Evolutionary conservation across 2,329 filamentous ascomycete genomes (phyloP).

Genomic region (Thielaviopsis populi): DNA sequence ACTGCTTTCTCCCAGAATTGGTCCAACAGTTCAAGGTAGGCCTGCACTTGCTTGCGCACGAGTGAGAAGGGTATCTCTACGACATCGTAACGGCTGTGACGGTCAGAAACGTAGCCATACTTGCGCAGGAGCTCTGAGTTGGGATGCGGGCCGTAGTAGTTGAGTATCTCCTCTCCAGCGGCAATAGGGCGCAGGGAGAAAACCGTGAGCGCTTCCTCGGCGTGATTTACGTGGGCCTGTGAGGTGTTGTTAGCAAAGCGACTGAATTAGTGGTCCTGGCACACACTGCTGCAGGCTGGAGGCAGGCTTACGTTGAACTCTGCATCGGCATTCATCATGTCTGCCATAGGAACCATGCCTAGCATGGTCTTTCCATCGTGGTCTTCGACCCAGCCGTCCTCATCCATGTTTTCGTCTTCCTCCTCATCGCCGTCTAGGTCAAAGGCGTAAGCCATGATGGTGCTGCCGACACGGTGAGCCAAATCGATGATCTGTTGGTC

Average conservation of each 20-base stretch:
- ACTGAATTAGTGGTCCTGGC: not conserved
- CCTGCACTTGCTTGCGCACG: conserved; percentile 34
- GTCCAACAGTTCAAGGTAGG: conserved; percentile 26
- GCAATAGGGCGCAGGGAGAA: conserved; percentile 53
- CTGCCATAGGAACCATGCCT: conserved; percentile 82
- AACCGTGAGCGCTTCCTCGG: conserved; percentile 47
- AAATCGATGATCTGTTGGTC: conserved; percentile 35
- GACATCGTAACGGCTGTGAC: conserved; percentile 66
- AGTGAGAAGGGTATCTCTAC: conserved; percentile 56
- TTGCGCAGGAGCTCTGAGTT: conserved; percentile 68
- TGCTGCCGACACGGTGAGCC: conserved; percentile 70
- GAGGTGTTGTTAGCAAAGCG: not conserved
- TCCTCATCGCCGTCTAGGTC: conserved; percentile 51
- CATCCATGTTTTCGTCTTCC: conserved; percentile 39
- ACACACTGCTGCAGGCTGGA: not conserved
- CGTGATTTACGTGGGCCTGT: conserved; percentile 40
- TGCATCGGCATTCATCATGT: conserved; percentile 78
- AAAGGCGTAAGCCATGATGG: conserved; percentile 88
- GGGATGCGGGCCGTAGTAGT: conserved; percentile 77
- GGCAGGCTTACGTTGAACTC: conserved; percentile 49
- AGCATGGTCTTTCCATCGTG: conserved; percentile 44
- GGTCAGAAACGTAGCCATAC: conserved; percentile 74
- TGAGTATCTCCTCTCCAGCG: conserved; percentile 63
- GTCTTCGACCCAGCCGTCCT: conserved; percentile 52
- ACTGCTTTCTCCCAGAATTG: conserved; percentile 30